phyloP scores from a whole-genome alignment of 169 alveolate species.

The Eimeria sp. region DNA sequence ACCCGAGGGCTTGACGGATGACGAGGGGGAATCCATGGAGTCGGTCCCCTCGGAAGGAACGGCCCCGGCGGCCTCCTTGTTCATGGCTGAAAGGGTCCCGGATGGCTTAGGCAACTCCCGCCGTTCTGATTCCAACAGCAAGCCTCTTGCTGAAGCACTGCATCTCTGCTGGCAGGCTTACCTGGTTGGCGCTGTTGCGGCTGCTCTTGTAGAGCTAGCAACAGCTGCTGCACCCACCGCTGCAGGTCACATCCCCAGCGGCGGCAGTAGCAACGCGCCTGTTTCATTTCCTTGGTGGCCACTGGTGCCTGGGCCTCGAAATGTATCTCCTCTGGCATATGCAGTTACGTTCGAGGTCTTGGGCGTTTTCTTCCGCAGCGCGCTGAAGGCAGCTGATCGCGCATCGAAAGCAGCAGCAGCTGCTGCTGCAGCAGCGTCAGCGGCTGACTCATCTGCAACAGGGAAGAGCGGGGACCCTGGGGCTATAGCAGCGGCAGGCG shows the following conservation, averaged over 20 bases:
- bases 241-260: not conserved
- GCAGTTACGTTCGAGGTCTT: conserved; percentile 14
- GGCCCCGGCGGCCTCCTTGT: not conserved
- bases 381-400: conserved; percentile 12
- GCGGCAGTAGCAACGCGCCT: not conserved
- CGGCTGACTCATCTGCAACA: not conserved
- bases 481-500: not conserved
- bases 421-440: conserved; percentile 17
- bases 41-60: conserved; percentile 14
- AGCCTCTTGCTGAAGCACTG: not conserved
- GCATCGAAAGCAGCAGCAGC: not conserved
- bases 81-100: not conserved
- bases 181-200: not conserved
- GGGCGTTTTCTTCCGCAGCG: conserved; percentile 43
- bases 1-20: not conserved
- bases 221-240: conserved; percentile 30
- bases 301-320: not conserved
- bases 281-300: conserved; percentile 18
- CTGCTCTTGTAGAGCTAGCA: not conserved
- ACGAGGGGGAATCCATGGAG: not conserved
- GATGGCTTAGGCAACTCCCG: not conserved
- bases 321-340: conserved; percentile 31
- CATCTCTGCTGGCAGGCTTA: conserved; percentile 44
- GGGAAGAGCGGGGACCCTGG: not conserved
- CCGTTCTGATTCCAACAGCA: not conserved